Evolutionary conservation across 768 basidiomycete genomes (phyloP).

Genomic region (Tubosaeta sp.): DNA sequence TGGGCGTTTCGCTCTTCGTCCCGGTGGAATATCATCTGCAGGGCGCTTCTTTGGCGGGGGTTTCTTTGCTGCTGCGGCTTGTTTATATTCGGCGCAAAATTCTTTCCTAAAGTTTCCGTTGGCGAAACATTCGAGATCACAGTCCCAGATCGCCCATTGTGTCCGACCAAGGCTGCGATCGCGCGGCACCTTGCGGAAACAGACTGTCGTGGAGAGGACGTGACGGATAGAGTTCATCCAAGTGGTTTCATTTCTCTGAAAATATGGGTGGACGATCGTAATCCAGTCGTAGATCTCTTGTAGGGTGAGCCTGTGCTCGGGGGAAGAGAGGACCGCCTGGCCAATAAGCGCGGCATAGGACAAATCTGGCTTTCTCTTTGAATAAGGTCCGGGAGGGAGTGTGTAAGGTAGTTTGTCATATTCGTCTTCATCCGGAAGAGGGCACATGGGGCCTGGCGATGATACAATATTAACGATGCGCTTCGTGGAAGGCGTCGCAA

Average conservation of each 20-base stretch:
- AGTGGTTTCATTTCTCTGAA: constrained; percentile 87
- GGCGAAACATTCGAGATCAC: constrained; percentile 77
- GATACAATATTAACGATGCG: constrained; percentile 71
- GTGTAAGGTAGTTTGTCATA: constrained; percentile 66
- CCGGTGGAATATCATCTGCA: constrained; percentile 34
- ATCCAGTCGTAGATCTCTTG: constrained; percentile 98
- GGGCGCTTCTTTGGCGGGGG: constrained; percentile 35
- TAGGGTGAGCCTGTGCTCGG: constrained; percentile 78
- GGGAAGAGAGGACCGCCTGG: constrained; percentile 85
- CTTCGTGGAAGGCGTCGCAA: constrained; percentile 55
- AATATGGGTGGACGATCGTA: constrained; percentile 88
- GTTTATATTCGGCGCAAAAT: constrained; percentile 38
- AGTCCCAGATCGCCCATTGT: constrained; percentile 83
- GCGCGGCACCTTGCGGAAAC: constrained; percentile 82
- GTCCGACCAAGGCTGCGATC: constrained; percentile 77
- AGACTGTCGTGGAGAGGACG: constrained; percentile 87
- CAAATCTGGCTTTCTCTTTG: constrained; percentile 71
- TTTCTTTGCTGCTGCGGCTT: constrained; percentile 28
- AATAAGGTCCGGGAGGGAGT: constrained; percentile 83
- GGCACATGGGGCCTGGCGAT: constrained; percentile 76
- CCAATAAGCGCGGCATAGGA: constrained; percentile 97
- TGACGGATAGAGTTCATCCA: constrained; percentile 99
- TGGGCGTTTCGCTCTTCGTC: constrained; percentile 44
- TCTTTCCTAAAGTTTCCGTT: constrained; percentile 79
- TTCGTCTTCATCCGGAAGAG: constrained; percentile 59